Percentiles rank a stretch among this genome's conserved stretches.
These are phyloP conservation scores for Cryphonectria carpinicola DNA, from an alignment of 2,329 filamentous ascomycete species.

Conservation along the genomic window DNA sequence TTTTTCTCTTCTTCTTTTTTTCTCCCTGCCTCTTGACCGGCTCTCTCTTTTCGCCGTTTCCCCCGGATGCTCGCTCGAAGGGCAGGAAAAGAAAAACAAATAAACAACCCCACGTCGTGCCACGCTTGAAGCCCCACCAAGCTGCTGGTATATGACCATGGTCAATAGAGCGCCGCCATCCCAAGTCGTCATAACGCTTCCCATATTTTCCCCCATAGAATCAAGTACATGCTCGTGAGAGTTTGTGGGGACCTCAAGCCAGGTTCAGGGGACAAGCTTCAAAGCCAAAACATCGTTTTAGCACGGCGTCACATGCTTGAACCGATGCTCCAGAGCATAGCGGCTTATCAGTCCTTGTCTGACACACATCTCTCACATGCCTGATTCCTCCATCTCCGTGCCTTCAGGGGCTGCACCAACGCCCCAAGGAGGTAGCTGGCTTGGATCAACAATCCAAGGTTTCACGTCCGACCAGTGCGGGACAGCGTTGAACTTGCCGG, in stretches of 20 bases:
- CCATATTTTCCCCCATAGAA: not conserved
- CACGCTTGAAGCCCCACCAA: not conserved
- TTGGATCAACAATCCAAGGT: conserved; percentile 54
- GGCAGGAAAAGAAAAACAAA: not conserved
- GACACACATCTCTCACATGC: not conserved
- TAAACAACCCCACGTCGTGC: not conserved
- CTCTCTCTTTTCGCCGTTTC: not conserved
- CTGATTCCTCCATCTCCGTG: conserved; percentile 8
- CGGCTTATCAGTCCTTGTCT: not conserved
- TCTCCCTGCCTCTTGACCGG: not conserved
- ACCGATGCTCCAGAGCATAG: not conserved
- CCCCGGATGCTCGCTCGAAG: not conserved
- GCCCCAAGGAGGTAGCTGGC: conserved; percentile 36
- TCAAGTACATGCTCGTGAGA: not conserved
- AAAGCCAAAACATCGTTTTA: not conserved
- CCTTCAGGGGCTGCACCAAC: conserved; percentile 20
- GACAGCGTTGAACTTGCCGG: conserved; percentile 64
- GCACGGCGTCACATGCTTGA: not conserved
- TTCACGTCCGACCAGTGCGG: conserved; percentile 62
- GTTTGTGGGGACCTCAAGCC: not conserved
- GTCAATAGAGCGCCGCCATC: too few relatives aligned
- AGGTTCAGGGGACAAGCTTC: not conserved
- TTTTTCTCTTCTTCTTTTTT: not conserved
- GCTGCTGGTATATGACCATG: too few relatives aligned
- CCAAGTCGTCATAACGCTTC: too few relatives aligned